These are phyloP conservation scores for Penicillium tannophilum DNA, from an alignment of 495 filamentous ascomycete species.

Conservation along the genomic window DNA sequence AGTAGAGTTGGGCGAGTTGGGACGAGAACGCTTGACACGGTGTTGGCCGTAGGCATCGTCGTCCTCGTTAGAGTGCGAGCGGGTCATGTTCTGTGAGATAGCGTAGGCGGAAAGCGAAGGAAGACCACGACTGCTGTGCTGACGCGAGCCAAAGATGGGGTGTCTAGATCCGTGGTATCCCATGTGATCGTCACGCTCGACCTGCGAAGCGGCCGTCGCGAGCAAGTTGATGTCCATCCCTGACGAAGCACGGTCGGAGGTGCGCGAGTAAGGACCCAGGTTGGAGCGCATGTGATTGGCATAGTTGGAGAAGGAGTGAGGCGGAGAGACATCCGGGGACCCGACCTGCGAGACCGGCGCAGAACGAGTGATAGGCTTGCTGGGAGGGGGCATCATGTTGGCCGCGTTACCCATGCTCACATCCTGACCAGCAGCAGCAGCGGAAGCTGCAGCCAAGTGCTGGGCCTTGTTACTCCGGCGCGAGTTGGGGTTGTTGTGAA, in stretches of 20 bases:
- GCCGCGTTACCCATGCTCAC: constrained; percentile 53
- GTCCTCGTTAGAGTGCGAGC: constrained; percentile 87
- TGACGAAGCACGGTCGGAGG: constrained; percentile 47
- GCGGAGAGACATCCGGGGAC: constrained; percentile 95
- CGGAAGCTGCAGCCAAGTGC: constrained; percentile 58
- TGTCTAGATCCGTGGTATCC: constrained; percentile 46
- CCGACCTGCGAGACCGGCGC: constrained; percentile 87
- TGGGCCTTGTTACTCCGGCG: constrained; percentile 89
- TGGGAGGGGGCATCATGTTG: constrained; percentile 75
- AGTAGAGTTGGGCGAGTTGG: constrained; percentile 91
- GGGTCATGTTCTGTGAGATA: constrained; percentile 78
- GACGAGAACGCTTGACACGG: constrained; percentile 81
- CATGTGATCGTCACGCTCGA: constrained; percentile 75
- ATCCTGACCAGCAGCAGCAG: constrained; percentile 52
- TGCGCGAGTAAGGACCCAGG: constrained; percentile 67
- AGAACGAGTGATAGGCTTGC: constrained; percentile 71
- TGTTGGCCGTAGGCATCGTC: constrained; percentile 71
- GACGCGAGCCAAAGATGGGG: constrained; percentile 58
- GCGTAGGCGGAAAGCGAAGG: constrained; percentile 84
- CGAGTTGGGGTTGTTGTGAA: constrained; percentile 99
- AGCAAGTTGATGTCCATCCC: constrained; percentile 83
- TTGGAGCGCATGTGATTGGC: constrained; percentile 62
- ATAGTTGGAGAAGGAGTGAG: constrained; percentile 83
- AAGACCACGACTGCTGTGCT: constrained; percentile 62
- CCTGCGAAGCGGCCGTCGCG: constrained; percentile 85